Evolutionary conservation across 176 grass and related monocot species (phyloP).

Genomic region (Pharus latifolius): DNA sequence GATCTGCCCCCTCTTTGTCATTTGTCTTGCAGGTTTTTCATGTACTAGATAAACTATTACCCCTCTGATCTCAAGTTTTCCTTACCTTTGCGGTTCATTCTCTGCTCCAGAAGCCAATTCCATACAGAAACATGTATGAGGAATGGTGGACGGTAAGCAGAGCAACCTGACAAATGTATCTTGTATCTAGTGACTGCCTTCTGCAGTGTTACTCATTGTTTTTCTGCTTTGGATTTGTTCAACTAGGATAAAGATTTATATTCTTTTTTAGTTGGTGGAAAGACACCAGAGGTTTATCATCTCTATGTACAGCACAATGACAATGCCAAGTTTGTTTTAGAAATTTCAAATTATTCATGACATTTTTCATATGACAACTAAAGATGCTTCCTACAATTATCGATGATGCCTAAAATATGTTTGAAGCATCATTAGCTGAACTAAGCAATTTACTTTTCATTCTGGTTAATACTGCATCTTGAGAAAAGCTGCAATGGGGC

Average conservation of each 20-base stretch:
- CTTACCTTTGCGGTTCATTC: slow-evolving; percentile 19
- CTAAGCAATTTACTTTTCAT: no score
- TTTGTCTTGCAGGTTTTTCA: slow-evolving; percentile 30
- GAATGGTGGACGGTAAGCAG: slow-evolving; percentile 36
- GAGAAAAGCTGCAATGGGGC: no score
- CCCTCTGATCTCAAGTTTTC: neutral
- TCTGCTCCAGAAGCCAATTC: slow-evolving; percentile 33
- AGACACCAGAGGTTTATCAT: neutral
- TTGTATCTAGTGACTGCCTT: neutral
- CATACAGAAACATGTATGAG: slow-evolving; percentile 25
- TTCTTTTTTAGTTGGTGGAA: neutral
- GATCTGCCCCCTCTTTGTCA: slow-evolving; percentile 51
- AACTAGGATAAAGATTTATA: neutral
- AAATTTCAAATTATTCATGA: neutral
- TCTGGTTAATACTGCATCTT: no score
- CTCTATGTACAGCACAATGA: neutral
- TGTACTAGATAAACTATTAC: slow-evolving; percentile 20
- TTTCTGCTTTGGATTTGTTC: neutral
- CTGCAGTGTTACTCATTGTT: neutral
- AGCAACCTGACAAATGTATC: neutral
- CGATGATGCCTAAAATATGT: no score
- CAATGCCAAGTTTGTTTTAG: slow-evolving; percentile 11
- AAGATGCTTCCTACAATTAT: neutral
- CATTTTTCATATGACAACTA: neutral
- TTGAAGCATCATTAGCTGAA: no score